Base-by-base conservation (phyloP, 495 filamentous ascomycete genomes). In the Bacidia gigantensis region DNA sequence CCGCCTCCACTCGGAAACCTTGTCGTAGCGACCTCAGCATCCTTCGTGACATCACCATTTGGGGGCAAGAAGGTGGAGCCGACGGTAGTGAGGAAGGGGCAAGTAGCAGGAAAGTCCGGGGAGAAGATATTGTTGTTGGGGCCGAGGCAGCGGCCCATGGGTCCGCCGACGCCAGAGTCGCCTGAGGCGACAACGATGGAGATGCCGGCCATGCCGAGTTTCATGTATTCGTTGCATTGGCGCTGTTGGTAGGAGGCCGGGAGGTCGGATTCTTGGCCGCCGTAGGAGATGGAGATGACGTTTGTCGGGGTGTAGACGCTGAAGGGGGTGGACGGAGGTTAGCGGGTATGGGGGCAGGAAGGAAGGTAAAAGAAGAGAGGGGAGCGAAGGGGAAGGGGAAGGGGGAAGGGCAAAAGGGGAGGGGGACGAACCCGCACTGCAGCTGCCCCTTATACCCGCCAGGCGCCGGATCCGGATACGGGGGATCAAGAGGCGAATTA, bases 211-310 rank as follows among this genome's bases (percentile, higher is more conserved):
- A 84, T 66, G 3, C 73, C 80, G 3, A 84, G 76, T 67, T 85
- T 84, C 68, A 84, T 72, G 58, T 68, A 80, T 58, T 80, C 74
- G 48, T 69, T 62, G 65, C 78, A 79, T 61, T 80, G 73, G 50
- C 76, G 77, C 40, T 67, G 62, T 54, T 73, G 68, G 62, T 78
- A 83, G 42, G 61, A 63, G 38, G 70, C 65, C 11, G 77, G 74
- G 0, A 75, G 64, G 26, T 68, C 69, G 23, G 62, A 64, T 56
- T 83, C 79, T 46, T 70, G 69, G 23, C 62, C 63, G n/a, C 72
- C 72, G 56, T 82, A 83, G 1, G 77, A 80, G 51, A 75, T 72
- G 1, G 76, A 80, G 50, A 83, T 73, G 14, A 80, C 78, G n/a
- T n/a, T n/a, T n/a, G n/a, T n/a, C n/a, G n/a, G n/a, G n/a, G n/a